phyloP scores from a whole-genome alignment of 192 early-diverging fungal species.

The Coemansia sp. region DNA sequence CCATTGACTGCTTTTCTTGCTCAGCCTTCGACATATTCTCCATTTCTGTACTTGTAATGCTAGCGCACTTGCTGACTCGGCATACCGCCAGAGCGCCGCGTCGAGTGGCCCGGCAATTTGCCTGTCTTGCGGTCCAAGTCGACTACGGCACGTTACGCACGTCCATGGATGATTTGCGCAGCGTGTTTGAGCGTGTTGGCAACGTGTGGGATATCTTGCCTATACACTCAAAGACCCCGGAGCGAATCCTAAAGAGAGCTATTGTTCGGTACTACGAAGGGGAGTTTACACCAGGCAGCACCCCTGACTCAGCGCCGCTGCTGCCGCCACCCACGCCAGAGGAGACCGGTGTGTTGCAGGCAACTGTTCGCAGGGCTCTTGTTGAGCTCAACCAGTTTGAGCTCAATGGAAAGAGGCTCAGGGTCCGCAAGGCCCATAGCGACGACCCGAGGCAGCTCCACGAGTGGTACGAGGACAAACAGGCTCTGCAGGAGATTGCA shows the following conservation, averaged over 20 bases:
- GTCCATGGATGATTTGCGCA: slow-evolving; percentile 19
- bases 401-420: slow-evolving; percentile 26
- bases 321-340: slow-evolving; percentile 27
- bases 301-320: slow-evolving; percentile 16
- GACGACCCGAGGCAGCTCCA: slow-evolving; percentile 35
- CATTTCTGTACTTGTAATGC: neutral
- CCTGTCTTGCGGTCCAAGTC: slow-evolving; percentile 38
- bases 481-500: neutral
- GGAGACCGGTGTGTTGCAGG: slow-evolving; percentile 16
- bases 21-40: neutral
- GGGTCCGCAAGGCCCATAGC: slow-evolving; percentile 6
- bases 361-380: slow-evolving; percentile 10
- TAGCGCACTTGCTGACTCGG: slow-evolving; percentile 6
- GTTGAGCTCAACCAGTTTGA: slow-evolving; percentile 13
- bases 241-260: slow-evolving; percentile 17
- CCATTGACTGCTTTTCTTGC: neutral
- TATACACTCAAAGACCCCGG: slow-evolving; percentile 18
- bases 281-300: slow-evolving; percentile 16
- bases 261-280: slow-evolving; percentile 41
- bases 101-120: slow-evolving; percentile 14
- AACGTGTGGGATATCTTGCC: slow-evolving; percentile 45
- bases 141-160: slow-evolving; percentile 22
- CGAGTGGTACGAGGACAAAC: slow-evolving; percentile 34
- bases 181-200: slow-evolving; percentile 30
- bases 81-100: neutral